A percentile compares a stretch with the other conserved stretches of the same genome.
phyloP scores from a whole-genome alignment of 1,139 yeast genomes.

The Blastobotrys malaysiensis region DNA sequence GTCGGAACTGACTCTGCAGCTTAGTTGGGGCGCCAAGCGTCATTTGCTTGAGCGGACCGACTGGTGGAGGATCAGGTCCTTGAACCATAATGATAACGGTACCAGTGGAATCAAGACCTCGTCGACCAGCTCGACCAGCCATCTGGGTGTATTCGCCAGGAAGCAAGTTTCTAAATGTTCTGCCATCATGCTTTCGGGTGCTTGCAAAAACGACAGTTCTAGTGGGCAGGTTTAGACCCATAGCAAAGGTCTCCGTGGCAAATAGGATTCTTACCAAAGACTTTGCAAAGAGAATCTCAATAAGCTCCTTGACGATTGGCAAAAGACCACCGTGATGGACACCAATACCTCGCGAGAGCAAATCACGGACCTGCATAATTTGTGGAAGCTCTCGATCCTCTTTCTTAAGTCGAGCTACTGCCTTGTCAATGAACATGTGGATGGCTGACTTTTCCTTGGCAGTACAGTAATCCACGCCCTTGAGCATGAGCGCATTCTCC shows the following conservation, averaged over 20 bases:
- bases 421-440: constrained; percentile 86
- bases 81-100: constrained; percentile 93
- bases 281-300: constrained; percentile 84
- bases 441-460: constrained; percentile 84
- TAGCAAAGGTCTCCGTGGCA: constrained; percentile 98
- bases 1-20: constrained; percentile 81
- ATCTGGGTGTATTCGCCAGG: constrained; percentile 98
- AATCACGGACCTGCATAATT: constrained; percentile 70
- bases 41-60: constrained; percentile 62
- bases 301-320: constrained; percentile 93
- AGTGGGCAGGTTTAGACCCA: constrained; percentile 96
- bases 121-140: constrained; percentile 99
- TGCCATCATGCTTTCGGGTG: constrained; percentile 84
- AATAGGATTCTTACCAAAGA: constrained; percentile 83
- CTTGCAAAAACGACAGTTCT: constrained; percentile 91
- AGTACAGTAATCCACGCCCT: constrained; percentile 71
- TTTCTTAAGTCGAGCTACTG: constrained; percentile 77
- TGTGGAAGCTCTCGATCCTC: constrained; percentile 95
- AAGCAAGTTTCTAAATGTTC: constrained; percentile 66
- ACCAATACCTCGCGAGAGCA: constrained; percentile 87
- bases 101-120: constrained; percentile 91
- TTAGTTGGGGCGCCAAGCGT: constrained; percentile 86
- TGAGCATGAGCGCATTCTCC: constrained; percentile 77
- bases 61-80: constrained; percentile 53
- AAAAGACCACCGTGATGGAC: constrained; percentile 96